Evolutionary conservation across 441 rosid species (phyloP).

Genomic region (Daphne laureola): DNA sequence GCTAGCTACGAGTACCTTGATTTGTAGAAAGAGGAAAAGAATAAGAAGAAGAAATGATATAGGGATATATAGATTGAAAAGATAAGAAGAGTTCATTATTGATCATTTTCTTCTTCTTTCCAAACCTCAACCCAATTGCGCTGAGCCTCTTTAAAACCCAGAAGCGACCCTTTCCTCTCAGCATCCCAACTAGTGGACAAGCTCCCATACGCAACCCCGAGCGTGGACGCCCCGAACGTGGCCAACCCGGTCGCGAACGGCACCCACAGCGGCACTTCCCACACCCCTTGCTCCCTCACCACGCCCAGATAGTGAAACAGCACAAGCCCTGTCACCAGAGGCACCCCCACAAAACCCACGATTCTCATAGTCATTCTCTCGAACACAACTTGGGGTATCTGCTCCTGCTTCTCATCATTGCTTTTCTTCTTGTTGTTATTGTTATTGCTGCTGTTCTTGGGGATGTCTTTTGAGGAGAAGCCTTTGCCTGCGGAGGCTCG

Average conservation of each 20-base stretch:
- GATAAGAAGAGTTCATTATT: not conserved
- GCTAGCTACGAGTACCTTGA: too few relatives aligned
- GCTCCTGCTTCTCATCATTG: constrained; percentile 30
- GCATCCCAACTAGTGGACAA: constrained; percentile 67
- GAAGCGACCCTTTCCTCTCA: constrained; percentile 37
- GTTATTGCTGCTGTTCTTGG: constrained; percentile 11
- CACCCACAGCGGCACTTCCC: constrained; percentile 65
- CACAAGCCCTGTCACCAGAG: constrained; percentile 47
- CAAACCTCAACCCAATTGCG: constrained; percentile 77
- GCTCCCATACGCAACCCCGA: constrained; percentile 72
- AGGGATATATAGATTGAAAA: not conserved
- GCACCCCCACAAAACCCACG: constrained; percentile 48
- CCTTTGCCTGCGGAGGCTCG: constrained; percentile 45
- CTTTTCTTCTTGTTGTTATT: constrained; percentile 4
- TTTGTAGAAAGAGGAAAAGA: too few relatives aligned
- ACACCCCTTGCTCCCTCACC: constrained; percentile 38
- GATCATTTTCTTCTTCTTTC: constrained; percentile 40
- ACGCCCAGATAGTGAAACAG: constrained; percentile 33
- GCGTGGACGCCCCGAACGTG: constrained; percentile 53
- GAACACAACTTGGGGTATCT: constrained; percentile 52
- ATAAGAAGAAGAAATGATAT: too few relatives aligned
- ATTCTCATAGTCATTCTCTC: constrained; percentile 43
- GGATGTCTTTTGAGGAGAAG: constrained; percentile 13
- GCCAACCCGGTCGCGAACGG: constrained; percentile 38
- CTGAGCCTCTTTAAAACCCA: constrained; percentile 60